These are phyloP conservation scores for Cladophialophora immunda DNA, from an alignment of 2,329 filamentous ascomycete species.

Conservation along the genomic window DNA sequence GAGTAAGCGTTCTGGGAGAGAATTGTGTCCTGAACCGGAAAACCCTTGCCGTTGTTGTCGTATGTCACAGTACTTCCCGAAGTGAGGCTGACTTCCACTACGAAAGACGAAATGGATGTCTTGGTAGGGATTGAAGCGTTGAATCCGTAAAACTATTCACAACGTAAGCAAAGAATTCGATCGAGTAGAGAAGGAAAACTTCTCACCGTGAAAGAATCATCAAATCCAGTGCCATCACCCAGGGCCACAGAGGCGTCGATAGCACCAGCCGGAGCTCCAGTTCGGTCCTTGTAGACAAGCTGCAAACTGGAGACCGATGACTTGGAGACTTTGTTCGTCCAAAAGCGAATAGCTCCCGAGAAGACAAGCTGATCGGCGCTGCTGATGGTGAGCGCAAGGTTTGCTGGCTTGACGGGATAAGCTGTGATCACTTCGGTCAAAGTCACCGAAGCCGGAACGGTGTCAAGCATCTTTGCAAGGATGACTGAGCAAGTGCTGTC, in stretches of 20 bases:
- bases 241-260: conserved; percentile 55
- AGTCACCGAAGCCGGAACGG: conserved; percentile 33
- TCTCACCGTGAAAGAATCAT: conserved; percentile 66
- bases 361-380: conserved; percentile 60
- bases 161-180: conserved; percentile 45
- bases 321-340: conserved; percentile 59
- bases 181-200: neutral
- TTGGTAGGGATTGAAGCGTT: conserved; percentile 42
- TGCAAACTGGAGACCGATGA: conserved; percentile 58
- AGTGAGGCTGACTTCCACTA: conserved; percentile 32
- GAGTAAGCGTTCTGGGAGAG: conserved; percentile 33
- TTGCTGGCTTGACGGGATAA: conserved; percentile 34
- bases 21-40: conserved; percentile 32
- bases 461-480: conserved; percentile 39
- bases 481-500: conserved; percentile 26
- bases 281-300: conserved; percentile 63
- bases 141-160: conserved; percentile 45
- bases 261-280: conserved; percentile 50
- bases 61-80: conserved; percentile 31
- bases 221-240: conserved; percentile 64
- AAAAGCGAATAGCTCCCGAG: conserved; percentile 65
- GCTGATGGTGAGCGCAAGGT: conserved; percentile 49
- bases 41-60: conserved; percentile 38
- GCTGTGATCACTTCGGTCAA: conserved; percentile 32
- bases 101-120: conserved; percentile 37